A percentile compares a stretch with the other conserved stretches of the same genome.
Conservation (phyloP, 140 eudicot species). For the Oenanthe javanica region DNA sequence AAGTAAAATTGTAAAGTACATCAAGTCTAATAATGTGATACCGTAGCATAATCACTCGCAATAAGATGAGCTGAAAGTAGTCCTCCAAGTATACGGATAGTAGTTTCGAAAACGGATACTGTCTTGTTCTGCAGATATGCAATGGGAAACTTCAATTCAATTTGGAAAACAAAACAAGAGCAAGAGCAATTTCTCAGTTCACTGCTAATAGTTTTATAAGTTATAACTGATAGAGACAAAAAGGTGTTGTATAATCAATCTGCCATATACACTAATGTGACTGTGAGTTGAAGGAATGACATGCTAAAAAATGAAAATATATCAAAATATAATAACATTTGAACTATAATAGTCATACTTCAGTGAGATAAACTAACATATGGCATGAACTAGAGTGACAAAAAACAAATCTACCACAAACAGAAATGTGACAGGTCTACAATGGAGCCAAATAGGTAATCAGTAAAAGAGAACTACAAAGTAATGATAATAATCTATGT, state of each 20-base stretch:
- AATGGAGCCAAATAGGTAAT: background rate
- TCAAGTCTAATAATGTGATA: constrained; percentile 12
- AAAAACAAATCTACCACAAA: background rate
- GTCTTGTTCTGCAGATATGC: constrained; percentile 78
- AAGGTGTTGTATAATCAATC: background rate
- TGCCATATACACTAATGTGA: background rate
- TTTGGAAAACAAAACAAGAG: background rate
- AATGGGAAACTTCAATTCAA: constrained; percentile 12
- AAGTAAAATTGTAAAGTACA: background rate
- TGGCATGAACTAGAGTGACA: background rate
- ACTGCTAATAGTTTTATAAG: background rate
- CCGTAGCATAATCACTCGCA: constrained; percentile 97
- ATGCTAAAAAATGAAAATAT: background rate
- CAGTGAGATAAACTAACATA: background rate
- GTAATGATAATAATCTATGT: background rate
- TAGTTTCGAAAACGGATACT: constrained; percentile 87
- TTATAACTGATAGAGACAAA: background rate
- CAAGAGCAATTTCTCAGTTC: background rate
- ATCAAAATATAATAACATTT: background rate
- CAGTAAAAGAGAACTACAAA: background rate
- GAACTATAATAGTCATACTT: background rate
- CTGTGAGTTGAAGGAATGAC: too few species aligned
- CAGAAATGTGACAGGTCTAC: background rate
- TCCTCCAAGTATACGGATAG: constrained; percentile 93
- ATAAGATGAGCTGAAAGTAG: constrained; percentile 95